Percentiles rank a stretch among this genome's conserved stretches.
Evolutionary conservation across 139 green algal species (phyloP).

Genomic region (Chlamydomonas incerta): DNA sequence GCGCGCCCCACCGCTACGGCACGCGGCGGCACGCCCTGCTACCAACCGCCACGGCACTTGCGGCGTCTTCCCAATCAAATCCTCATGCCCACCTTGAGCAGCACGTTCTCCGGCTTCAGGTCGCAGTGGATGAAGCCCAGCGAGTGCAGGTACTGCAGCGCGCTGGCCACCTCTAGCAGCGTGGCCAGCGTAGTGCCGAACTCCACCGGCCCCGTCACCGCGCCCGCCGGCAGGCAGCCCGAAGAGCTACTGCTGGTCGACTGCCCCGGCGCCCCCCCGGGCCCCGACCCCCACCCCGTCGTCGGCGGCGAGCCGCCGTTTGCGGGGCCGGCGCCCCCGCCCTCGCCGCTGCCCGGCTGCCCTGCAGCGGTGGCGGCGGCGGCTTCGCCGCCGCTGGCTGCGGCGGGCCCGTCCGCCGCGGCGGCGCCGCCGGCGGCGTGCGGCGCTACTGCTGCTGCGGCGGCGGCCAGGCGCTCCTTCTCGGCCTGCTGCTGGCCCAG

Average conservation of each 20-base stretch:
- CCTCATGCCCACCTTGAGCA: constrained; percentile 43
- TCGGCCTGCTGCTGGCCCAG: constrained; percentile 19
- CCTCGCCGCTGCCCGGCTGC: background rate
- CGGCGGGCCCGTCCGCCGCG: too few relatives aligned
- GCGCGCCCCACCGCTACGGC: too few relatives aligned
- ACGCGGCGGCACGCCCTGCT: too few relatives aligned
- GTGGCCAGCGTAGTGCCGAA: constrained; percentile 41
- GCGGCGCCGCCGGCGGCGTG: background rate
- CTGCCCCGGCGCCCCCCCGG: too few relatives aligned
- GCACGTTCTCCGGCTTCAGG: constrained; percentile 96
- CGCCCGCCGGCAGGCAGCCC: background rate
- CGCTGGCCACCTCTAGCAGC: constrained; percentile 43
- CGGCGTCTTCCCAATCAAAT: too few relatives aligned
- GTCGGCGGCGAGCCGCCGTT: too few relatives aligned
- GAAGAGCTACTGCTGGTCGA: background rate
- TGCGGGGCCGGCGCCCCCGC: too few relatives aligned
- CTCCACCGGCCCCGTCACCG: constrained; percentile 36
- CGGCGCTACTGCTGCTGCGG: background rate
- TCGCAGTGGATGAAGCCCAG: constrained; percentile 93
- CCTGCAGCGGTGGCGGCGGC: too few relatives aligned
- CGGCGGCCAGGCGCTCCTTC: background rate
- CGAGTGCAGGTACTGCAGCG: constrained; percentile 77
- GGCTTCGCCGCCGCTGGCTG: too few relatives aligned
- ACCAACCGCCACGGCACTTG: too few relatives aligned
- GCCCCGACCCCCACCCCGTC: too few relatives aligned